Evolutionary conservation across 78 protist genomes (phyloP).

Genomic region (Thecamonas trahens): DNA sequence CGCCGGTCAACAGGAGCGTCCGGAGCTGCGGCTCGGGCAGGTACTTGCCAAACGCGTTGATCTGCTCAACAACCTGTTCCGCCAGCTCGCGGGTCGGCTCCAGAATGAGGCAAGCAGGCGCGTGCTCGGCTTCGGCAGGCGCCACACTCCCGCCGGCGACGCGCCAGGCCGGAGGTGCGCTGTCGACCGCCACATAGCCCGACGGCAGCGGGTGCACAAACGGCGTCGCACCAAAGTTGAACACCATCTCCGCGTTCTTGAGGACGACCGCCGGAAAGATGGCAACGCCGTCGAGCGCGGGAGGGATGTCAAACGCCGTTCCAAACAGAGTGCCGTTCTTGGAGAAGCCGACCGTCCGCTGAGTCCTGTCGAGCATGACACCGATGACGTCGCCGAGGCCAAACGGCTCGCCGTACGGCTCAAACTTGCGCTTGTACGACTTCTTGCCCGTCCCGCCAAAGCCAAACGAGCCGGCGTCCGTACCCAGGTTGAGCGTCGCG

Average conservation of each 20-base stretch:
- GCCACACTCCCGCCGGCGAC: neutral
- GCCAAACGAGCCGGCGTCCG: constrained; percentile 38
- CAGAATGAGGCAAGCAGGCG: constrained; percentile 35
- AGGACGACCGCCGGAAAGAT: constrained; percentile 25
- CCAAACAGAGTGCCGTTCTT: constrained; percentile 47
- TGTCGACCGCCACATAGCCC: neutral
- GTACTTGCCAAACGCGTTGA: constrained; percentile 24
- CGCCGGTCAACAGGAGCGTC: constrained; percentile 45
- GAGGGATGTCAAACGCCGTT: neutral
- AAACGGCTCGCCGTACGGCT: constrained; percentile 48
- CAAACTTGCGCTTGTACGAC: constrained; percentile 30
- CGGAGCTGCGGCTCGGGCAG: constrained; percentile 28
- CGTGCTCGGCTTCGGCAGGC: neutral
- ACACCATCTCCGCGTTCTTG: constrained; percentile 5
- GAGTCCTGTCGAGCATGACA: constrained; percentile 34
- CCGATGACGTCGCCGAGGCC: constrained; percentile 51
- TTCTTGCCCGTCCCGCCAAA: constrained; percentile 64
- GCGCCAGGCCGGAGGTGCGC: neutral
- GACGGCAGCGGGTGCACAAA: constrained; percentile 1
- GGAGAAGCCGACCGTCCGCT: constrained; percentile 21
- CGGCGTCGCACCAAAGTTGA: constrained; percentile 23
- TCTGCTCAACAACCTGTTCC: constrained; percentile 43
- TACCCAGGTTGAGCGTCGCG: constrained; percentile 42
- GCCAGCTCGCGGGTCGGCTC: constrained; percentile 80
- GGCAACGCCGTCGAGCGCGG: neutral